Percentiles rank a stretch among this genome's conserved stretches.
Evolutionary conservation across 257 asterid species (phyloP).

Genomic region (Eucommia ulmoides): DNA sequence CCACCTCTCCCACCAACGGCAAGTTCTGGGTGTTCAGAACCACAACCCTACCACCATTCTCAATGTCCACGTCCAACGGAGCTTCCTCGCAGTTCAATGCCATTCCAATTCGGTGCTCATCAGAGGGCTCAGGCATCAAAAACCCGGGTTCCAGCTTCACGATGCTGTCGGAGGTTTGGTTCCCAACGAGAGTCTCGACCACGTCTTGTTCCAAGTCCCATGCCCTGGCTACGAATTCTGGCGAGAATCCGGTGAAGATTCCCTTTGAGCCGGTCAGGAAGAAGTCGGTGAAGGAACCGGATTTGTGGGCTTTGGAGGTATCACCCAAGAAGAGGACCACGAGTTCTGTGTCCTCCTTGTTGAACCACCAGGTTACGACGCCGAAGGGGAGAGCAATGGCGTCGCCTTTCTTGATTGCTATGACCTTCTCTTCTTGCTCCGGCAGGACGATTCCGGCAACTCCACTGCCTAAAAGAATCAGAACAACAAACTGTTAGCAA

Average conservation of each 20-base stretch:
- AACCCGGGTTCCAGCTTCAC: constrained; percentile 8
- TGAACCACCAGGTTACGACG: constrained; percentile 36
- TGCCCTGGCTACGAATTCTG: constrained; percentile 15
- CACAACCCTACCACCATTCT: background rate
- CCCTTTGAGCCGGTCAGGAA: constrained; percentile 24
- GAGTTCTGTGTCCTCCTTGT: constrained; percentile 19
- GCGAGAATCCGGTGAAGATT: constrained; percentile 21
- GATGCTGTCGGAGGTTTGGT: constrained; percentile 14
- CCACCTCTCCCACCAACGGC: constrained; percentile 10
- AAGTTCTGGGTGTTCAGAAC: constrained; percentile 7
- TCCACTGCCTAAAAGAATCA: too few relatives aligned
- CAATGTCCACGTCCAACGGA: background rate
- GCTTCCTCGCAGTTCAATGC: constrained; percentile 3
- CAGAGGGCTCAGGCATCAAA: constrained; percentile 13
- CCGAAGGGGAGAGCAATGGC: constrained; percentile 21
- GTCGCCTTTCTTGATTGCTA: constrained; percentile 19
- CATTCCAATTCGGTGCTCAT: background rate
- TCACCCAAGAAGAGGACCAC: constrained; percentile 26
- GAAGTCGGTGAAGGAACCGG: constrained; percentile 17
- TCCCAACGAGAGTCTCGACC: constrained; percentile 13
- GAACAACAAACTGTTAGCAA: too few relatives aligned
- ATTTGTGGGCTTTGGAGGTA: constrained; percentile 7
- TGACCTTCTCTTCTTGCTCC: constrained; percentile 15
- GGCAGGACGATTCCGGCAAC: too few relatives aligned
- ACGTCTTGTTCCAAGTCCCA: constrained; percentile 8